A percentile compares a stretch with the other conserved stretches of the same genome.
Conservation (phyloP, 1,139 yeast genomes). For the Zygotorulaspora mrakii region DNA sequence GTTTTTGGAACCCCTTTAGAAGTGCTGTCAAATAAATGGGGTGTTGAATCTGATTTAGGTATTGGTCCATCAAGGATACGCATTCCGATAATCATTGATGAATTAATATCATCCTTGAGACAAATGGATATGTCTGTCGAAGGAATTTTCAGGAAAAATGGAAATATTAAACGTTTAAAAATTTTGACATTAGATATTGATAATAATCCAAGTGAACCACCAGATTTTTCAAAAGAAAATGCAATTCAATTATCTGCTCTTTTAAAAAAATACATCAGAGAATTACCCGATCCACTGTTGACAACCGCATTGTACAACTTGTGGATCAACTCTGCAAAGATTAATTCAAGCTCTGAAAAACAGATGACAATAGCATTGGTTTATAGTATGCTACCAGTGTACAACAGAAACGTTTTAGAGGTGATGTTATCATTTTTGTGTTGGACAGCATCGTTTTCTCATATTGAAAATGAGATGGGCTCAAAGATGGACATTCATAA, state of each 20-base stretch:
- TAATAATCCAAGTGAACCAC: constrained; percentile 64
- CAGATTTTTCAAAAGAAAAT: constrained; percentile 70
- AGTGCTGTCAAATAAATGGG: constrained; percentile 66
- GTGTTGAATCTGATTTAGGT: constrained; percentile 82
- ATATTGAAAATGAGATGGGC: constrained; percentile 79
- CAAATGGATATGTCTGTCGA: constrained; percentile 96
- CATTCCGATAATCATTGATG: constrained; percentile 86
- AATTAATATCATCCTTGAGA: constrained; percentile 73
- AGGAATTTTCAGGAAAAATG: constrained; percentile 94
- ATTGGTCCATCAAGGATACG: constrained; percentile 77
- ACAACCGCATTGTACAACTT: constrained; percentile 72
- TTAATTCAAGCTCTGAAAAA: constrained; percentile 47
- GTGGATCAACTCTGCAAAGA: constrained; percentile 74
- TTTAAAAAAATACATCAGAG: constrained; percentile 86
- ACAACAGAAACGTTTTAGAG: constrained; percentile 82
- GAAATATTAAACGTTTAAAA: constrained; percentile 80
- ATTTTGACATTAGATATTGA: constrained; percentile 75
- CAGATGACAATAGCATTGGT: constrained; percentile 63
- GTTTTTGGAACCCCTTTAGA: constrained; percentile 84
- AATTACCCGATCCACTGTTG: constrained; percentile 85
- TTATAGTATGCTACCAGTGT: constrained; percentile 75
- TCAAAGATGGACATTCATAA: constrained; percentile 97
- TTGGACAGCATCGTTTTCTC: constrained; percentile 97
- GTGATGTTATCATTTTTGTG: constrained; percentile 80
- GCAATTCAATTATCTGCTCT: constrained; percentile 94